phyloP scores from a whole-genome alignment of 1,284 basidiomycete genomes.

The Cryptococcus jaspeensis region DNA sequence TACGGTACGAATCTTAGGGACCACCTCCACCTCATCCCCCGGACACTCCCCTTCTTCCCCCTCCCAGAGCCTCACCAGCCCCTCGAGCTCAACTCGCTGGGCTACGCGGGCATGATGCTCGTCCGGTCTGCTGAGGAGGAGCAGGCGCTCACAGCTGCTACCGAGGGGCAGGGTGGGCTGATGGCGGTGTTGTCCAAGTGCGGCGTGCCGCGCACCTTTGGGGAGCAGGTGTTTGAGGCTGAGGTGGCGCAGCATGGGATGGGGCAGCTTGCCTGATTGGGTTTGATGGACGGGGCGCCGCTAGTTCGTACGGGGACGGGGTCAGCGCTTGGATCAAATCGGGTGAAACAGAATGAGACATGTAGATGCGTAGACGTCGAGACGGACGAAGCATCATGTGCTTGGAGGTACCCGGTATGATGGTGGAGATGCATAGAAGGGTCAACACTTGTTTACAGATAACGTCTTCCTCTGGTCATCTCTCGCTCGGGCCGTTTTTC shows the following conservation, averaged over 20 bases:
- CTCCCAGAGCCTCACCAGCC: constrained; percentile 24
- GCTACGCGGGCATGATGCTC: constrained; percentile 81
- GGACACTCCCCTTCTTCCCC: constrained; percentile 52
- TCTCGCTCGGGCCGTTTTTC: too few relatives aligned
- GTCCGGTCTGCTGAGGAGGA: constrained; percentile 75
- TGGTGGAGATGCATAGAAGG: too few relatives aligned
- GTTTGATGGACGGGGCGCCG: too few relatives aligned
- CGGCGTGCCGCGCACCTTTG: constrained; percentile 42
- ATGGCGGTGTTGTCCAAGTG: constrained; percentile 39
- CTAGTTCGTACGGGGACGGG: too few relatives aligned
- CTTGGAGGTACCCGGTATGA: too few relatives aligned
- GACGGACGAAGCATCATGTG: too few relatives aligned
- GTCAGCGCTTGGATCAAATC: too few relatives aligned
- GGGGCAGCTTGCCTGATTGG: too few relatives aligned
- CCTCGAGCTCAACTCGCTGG: constrained; percentile 75
- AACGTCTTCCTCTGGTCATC: too few relatives aligned
- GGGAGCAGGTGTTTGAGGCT: constrained; percentile 39
- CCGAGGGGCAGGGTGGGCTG: constrained; percentile 29
- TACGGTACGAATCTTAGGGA: constrained; percentile 47
- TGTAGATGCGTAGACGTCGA: too few relatives aligned
- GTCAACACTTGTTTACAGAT: too few relatives aligned
- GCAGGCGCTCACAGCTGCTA: constrained; percentile 60
- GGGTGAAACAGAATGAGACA: too few relatives aligned
- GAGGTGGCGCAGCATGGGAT: constrained; percentile 25
- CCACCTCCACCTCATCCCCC: constrained; percentile 79